These are phyloP conservation scores for Globisporangium sylvaticum DNA, from an alignment of 352 stramenopile species.

Conservation along the genomic window DNA sequence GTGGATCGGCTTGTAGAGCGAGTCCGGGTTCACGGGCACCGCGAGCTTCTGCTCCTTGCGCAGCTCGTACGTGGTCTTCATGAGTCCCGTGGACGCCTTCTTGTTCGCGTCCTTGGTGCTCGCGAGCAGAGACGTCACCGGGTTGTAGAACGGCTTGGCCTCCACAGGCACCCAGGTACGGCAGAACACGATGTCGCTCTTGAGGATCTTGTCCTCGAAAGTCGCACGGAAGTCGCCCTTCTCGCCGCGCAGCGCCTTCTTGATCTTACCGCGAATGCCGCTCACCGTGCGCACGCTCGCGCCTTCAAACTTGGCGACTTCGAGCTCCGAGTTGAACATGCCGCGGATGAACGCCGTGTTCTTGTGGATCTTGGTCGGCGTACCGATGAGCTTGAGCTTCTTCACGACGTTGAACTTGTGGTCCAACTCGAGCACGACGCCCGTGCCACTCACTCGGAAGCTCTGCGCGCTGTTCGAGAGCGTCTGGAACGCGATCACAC, in stretches of 20 bases:
- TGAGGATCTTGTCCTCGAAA: constrained; percentile 99
- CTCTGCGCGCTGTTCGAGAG: constrained; percentile 88
- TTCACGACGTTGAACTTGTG: constrained; percentile 98
- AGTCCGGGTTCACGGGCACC: constrained; percentile 97
- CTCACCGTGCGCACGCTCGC: constrained; percentile 97
- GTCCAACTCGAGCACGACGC: constrained; percentile 96
- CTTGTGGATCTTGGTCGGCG: constrained; percentile 97
- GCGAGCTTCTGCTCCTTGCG: constrained; percentile 92
- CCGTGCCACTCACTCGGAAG: constrained; percentile 97
- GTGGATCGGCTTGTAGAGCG: constrained; percentile 98
- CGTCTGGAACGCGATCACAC: constrained; percentile 96
- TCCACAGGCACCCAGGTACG: constrained; percentile 98
- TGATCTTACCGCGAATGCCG: constrained; percentile 97
- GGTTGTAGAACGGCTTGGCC: constrained; percentile 98
- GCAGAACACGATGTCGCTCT: constrained; percentile 99
- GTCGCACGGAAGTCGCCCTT: constrained; percentile 97
- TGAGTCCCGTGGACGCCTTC: constrained; percentile 59
- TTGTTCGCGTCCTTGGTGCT: constrained; percentile 44
- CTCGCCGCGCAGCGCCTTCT: constrained; percentile 93
- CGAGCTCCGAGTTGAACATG: constrained; percentile 95
- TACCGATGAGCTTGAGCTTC: constrained; percentile 99
- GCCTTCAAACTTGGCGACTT: constrained; percentile 97
- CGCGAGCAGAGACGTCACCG: constrained; percentile 86
- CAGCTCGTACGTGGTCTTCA: constrained; percentile 96
- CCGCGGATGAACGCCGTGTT: constrained; percentile 99